Percentiles rank a stretch among this genome's conserved stretches.
Evolutionary conservation across 2,329 filamentous ascomycete genomes (phyloP).

Genomic region (Colletotrichum euphorbiae): DNA sequence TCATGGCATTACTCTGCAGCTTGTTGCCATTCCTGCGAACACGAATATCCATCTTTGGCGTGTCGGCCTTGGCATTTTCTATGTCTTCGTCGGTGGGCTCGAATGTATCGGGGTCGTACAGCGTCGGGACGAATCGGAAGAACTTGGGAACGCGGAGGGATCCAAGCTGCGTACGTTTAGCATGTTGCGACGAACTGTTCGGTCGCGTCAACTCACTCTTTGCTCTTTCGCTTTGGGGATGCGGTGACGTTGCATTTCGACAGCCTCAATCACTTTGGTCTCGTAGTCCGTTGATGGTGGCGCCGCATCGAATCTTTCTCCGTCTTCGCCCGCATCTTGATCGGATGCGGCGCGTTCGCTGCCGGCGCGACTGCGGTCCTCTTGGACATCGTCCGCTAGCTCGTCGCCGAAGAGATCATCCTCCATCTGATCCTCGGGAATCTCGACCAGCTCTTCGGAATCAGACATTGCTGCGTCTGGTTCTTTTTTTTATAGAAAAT

Average conservation of each 20-base stretch:
- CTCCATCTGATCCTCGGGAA: conserved; percentile 64
- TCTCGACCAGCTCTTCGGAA: conserved; percentile 64
- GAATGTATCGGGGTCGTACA: conserved; percentile 75
- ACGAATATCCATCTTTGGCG: conserved; percentile 74
- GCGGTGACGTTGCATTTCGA: conserved; percentile 75
- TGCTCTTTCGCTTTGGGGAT: conserved; percentile 78
- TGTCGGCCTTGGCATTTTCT: conserved; percentile 63
- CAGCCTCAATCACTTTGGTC: conserved; percentile 70
- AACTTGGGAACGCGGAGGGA: conserved; percentile 79
- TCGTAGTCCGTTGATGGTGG: conserved; percentile 49
- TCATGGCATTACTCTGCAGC: conserved; percentile 79
- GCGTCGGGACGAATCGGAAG: conserved; percentile 74
- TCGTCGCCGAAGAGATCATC: conserved; percentile 74
- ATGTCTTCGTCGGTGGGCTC: conserved; percentile 68
- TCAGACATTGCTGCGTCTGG: conserved; percentile 60
- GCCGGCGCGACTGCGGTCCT: conserved; percentile 67
- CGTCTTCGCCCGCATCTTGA: conserved; percentile 57
- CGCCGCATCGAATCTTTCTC: conserved; percentile 58
- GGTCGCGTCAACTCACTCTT: conserved; percentile 62
- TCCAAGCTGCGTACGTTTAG: conserved; percentile 65
- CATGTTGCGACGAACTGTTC: not conserved
- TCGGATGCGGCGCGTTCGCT: conserved; percentile 72
- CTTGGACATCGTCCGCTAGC: conserved; percentile 67
- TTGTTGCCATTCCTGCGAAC: conserved; percentile 75
- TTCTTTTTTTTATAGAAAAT: not conserved